Base-by-base conservation (phyloP, 2,329 filamentous ascomycete species). In the Diaporthe citri region DNA sequence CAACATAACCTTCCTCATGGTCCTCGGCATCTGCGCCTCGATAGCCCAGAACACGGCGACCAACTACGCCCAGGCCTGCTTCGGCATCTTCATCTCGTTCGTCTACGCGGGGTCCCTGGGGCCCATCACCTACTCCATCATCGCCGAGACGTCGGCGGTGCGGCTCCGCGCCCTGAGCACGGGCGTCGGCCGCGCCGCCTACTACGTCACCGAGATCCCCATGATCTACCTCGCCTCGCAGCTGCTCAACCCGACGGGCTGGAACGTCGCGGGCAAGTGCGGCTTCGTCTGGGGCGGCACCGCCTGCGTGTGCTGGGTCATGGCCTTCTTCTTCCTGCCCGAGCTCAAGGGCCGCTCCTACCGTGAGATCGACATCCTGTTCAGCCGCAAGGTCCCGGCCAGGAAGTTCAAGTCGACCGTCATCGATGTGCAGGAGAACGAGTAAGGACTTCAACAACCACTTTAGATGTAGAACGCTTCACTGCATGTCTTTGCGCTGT, bases 121-220 rank as follows among this genome's bases (percentile, higher is more conserved):
- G 2, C 91, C 91, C 62, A 89, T 89, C 55, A 92, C 91, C 13
- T 93, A 89, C 88, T 89, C 90, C 83, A 91, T 93, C 78, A 93
- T 93, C 62, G 90, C 89, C 78, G 91, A 93, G 82, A 93, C 91
- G 2, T 92, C 91, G 0, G 84, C 91, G 69, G 88, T 93, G 72
- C 91, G 91, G 76, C 90, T 93, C 41, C 82, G 91, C 64, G 89
- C 91, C 62, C 83, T 93, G n/a, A 93, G 89, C 4, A 93, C 91
- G 34, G 91, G 91, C 82, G 83, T 93, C 67, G 91, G 91, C 80
- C 91, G 91, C 80, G 91, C 83, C 71, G 83, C 86, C 17, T 93
- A 93, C 86, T 93, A 93, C 83, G 78, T 91, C 7, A 84, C 91
- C 76, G 88, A 93, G 75, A 93, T 93, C 81, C 91, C 91, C 78